A percentile compares a stretch with the other conserved stretches of the same genome.
Conservation (phyloP, 306 rosid species). For the Glycyrrhiza uralensis region DNA sequence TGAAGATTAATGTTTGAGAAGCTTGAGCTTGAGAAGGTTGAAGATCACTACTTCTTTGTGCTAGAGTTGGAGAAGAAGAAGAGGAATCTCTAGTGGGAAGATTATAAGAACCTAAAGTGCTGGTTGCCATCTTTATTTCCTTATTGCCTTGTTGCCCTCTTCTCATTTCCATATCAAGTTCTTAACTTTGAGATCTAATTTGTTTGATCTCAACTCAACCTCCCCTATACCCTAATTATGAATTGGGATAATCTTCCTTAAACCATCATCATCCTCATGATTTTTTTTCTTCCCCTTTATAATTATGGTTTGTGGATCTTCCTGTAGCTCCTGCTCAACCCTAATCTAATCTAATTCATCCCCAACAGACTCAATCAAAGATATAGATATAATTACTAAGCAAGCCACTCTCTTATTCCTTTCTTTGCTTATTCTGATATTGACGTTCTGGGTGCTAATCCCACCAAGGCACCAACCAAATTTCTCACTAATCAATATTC, state of each 20-base stretch:
- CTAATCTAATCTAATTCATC: constrained; percentile 45
- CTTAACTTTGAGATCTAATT: constrained; percentile 33
- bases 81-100: constrained; percentile 44
- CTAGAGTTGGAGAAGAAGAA: constrained; percentile 39
- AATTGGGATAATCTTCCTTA: constrained; percentile 20
- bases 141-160: constrained; percentile 46
- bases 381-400: constrained; percentile 34
- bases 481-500: constrained; percentile 46
- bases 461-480: constrained; percentile 56
- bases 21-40: constrained; percentile 21
- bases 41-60: constrained; percentile 37
- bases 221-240: neutral
- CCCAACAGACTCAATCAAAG: constrained; percentile 29
- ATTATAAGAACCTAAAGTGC: constrained; percentile 39
- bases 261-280: constrained; percentile 24
- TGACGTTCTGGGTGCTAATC: constrained; percentile 54
- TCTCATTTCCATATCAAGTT: constrained; percentile 55
- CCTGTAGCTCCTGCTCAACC: constrained; percentile 28
- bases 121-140: constrained; percentile 52
- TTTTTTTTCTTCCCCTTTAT: neutral
- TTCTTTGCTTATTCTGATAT: constrained; percentile 37
- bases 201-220: constrained; percentile 22
- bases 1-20: too few species aligned
- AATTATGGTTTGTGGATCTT: constrained; percentile 34
- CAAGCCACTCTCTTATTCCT: constrained; percentile 37